Evolutionary conservation across 495 filamentous ascomycete genomes (phyloP).

Genomic region (Darksidea phi): DNA sequence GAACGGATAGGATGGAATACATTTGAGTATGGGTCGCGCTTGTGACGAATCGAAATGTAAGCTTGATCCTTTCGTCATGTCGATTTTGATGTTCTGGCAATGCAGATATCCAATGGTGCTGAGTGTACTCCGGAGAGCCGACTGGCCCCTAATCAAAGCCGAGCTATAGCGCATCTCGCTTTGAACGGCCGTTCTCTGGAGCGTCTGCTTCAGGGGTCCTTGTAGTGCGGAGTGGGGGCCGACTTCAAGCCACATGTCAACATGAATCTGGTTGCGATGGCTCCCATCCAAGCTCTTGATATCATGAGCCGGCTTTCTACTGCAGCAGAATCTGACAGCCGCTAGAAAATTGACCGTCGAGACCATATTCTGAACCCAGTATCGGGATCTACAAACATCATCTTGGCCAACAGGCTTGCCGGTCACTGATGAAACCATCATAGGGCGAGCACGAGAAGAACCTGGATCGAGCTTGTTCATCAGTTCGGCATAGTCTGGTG

Average conservation of each 20-base stretch:
- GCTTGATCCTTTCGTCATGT: not conserved
- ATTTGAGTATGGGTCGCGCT: not conserved
- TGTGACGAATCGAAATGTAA: not conserved
- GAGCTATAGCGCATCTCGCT: not conserved
- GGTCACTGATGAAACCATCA: constrained; percentile 5
- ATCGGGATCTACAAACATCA: constrained; percentile 16
- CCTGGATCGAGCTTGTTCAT: constrained; percentile 20
- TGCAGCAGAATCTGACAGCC: constrained; percentile 28
- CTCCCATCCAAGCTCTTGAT: constrained; percentile 25
- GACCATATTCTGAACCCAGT: constrained; percentile 51
- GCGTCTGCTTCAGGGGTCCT: constrained; percentile 47
- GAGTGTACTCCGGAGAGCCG: not conserved
- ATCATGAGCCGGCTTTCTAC: constrained; percentile 22
- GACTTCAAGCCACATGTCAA: constrained; percentile 53
- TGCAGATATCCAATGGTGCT: not conserved
- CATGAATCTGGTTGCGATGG: constrained; percentile 51
- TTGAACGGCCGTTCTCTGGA: not conserved
- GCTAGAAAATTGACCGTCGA: constrained; percentile 47
- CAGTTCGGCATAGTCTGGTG: not conserved
- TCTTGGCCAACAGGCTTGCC: not conserved
- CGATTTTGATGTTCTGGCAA: not conserved
- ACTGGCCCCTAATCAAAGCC: not conserved
- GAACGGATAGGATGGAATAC: constrained; percentile 9
- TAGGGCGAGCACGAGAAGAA: not conserved
- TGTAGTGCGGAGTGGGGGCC: constrained; percentile 65